phyloP scores from a whole-genome alignment of 1,284 basidiomycete genomes.

The Sanghuangporus sanghuang region DNA sequence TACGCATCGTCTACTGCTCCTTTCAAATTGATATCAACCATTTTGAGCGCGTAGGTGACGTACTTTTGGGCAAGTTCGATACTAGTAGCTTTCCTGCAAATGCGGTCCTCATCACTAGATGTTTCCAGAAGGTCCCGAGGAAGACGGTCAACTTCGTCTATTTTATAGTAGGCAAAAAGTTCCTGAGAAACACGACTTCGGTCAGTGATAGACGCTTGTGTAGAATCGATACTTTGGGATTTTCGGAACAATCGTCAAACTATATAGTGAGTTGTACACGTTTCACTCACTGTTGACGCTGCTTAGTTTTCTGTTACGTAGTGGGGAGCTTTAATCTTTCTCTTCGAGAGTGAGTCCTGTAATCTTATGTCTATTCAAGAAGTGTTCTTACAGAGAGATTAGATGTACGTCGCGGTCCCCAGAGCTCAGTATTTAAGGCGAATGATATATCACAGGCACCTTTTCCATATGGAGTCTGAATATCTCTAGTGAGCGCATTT shows the following conservation, averaged over 20 bases:
- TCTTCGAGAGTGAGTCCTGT: not conserved
- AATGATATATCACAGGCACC: not conserved
- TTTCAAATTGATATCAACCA: not conserved
- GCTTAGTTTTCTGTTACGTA: not conserved
- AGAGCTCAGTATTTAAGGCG: too few species aligned
- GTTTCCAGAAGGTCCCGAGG: not conserved
- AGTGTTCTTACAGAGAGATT: too few species aligned
- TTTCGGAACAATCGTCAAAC: not conserved
- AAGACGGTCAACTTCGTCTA: not conserved
- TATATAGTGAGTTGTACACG: not conserved
- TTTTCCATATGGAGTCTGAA: not conserved
- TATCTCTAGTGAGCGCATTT: not conserved
- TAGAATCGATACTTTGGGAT: constrained; percentile 3
- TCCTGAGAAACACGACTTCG: not conserved
- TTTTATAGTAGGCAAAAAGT: not conserved
- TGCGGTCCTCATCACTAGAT: not conserved
- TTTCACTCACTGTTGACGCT: not conserved
- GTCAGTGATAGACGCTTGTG: not conserved
- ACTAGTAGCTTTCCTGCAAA: not conserved
- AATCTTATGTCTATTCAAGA: too few species aligned
- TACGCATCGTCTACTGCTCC: not conserved
- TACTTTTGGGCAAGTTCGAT: constrained; percentile 2
- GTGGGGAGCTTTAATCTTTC: not conserved
- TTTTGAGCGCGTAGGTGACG: not conserved
- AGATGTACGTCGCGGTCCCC: too few species aligned